Evolutionary conservation across 1,139 yeast species (phyloP).

Genomic region (Yamadazyma sp.): DNA sequence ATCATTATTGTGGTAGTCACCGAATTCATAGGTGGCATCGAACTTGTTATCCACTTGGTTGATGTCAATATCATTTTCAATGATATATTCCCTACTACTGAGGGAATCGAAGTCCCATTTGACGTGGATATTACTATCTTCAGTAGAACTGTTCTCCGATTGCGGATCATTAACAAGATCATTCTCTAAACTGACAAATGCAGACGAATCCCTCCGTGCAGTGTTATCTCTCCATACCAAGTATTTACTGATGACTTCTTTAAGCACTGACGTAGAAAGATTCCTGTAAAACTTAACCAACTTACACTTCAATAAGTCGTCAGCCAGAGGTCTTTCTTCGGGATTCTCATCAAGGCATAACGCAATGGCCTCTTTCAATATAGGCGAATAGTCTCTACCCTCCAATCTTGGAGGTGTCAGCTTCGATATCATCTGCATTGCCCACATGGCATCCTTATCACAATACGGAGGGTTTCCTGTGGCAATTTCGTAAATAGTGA

Average conservation of each 20-base stretch:
- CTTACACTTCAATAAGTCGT: slow-evolving; percentile 72
- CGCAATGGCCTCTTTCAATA: slow-evolving; percentile 85
- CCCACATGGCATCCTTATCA: slow-evolving; percentile 92
- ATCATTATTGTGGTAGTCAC: slow-evolving; percentile 28
- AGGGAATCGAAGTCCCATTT: slow-evolving; percentile 87
- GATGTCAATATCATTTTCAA: slow-evolving; percentile 61
- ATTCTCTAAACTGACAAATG: slow-evolving; percentile 38
- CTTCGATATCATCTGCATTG: slow-evolving; percentile 90
- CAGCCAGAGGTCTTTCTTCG: slow-evolving; percentile 83
- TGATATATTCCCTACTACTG: slow-evolving; percentile 67
- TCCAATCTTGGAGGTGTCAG: slow-evolving; percentile 94
- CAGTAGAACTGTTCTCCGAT: slow-evolving; percentile 16
- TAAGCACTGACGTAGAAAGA: slow-evolving; percentile 58
- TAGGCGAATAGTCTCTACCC: slow-evolving; percentile 77
- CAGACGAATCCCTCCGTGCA: slow-evolving; percentile 47
- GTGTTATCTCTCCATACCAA: slow-evolving; percentile 71
- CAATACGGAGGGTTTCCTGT: slow-evolving; percentile 98
- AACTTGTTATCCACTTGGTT: slow-evolving; percentile 43
- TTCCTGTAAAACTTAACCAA: slow-evolving; percentile 64
- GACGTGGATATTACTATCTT: slow-evolving; percentile 52
- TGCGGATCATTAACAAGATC: slow-evolving; percentile 16
- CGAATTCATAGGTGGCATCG: slow-evolving; percentile 36
- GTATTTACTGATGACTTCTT: slow-evolving; percentile 80
- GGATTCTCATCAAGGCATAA: slow-evolving; percentile 93
- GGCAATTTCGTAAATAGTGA: slow-evolving; percentile 90